Evolutionary conservation across 2,329 filamentous ascomycete genomes (phyloP).

Genomic region (Trichoderma brevicompactum): DNA sequence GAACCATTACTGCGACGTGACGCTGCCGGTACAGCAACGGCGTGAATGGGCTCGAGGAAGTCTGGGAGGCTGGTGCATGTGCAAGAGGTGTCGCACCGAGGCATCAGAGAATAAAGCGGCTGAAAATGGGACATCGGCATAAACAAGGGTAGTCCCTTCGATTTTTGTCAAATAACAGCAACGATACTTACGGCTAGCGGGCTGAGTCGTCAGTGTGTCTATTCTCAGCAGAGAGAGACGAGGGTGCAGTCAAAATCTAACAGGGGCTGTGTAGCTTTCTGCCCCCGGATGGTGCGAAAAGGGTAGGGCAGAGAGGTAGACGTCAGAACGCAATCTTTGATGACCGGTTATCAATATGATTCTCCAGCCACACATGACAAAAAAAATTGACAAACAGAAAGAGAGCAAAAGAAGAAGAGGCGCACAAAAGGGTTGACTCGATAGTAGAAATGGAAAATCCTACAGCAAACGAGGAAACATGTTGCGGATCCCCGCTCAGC

Average conservation of each 20-base stretch:
- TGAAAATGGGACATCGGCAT: constrained; percentile 11
- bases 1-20: constrained; percentile 93
- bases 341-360: neutral
- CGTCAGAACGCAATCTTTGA: neutral
- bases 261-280: constrained; percentile 4
- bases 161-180: neutral
- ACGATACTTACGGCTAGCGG: neutral
- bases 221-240: constrained; percentile 3
- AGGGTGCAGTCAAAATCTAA: neutral
- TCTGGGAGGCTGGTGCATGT: constrained; percentile 87
- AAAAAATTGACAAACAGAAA: neutral
- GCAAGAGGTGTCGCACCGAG: constrained; percentile 78
- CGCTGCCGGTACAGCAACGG: constrained; percentile 75
- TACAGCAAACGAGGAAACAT: neutral
- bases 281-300: constrained; percentile 3
- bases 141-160: neutral
- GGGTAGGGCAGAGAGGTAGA: neutral
- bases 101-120: constrained; percentile 42
- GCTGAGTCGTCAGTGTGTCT: constrained; percentile 1
- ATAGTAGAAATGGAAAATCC: neutral
- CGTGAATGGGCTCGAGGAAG: constrained; percentile 89
- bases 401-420: neutral
- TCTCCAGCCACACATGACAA: neutral
- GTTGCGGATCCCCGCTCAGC: constrained; percentile 23
- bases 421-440: neutral